These are phyloP conservation scores for Exsudoporus floridanus DNA, from an alignment of 1,284 basidiomycete genomes.

Conservation along the genomic window DNA sequence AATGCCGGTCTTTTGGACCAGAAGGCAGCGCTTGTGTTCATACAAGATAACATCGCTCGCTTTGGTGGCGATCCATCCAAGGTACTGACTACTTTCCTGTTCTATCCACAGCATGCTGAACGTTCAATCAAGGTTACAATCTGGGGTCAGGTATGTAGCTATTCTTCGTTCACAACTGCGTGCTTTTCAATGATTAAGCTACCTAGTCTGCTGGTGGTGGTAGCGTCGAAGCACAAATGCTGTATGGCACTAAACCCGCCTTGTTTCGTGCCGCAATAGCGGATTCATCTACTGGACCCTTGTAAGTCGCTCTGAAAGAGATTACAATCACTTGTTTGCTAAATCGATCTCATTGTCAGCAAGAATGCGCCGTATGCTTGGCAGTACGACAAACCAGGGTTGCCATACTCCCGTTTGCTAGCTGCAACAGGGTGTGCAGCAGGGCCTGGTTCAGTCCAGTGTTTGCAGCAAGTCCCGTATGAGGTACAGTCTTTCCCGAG, in stretches of 20 bases:
- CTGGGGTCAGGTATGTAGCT: conserved; percentile 24
- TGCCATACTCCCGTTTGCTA: conserved; percentile 52
- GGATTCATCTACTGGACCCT: conserved; percentile 24
- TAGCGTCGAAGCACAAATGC: conserved; percentile 19
- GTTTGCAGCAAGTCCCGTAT: conserved; percentile 23
- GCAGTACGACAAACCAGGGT: conserved; percentile 54
- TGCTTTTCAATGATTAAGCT: background rate
- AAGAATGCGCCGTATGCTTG: conserved; percentile 54
- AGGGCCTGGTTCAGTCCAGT: conserved; percentile 43
- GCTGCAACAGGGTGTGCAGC: conserved; percentile 46
- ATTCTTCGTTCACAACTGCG: background rate
- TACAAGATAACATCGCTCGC: conserved; percentile 57
- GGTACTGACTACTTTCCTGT: conserved; percentile 29
- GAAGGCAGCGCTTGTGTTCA: conserved; percentile 53
- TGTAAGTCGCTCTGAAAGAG: conserved; percentile 9
- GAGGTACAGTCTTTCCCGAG: conserved; percentile 8
- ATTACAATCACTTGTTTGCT: background rate
- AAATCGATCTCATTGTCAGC: conserved; percentile 30
- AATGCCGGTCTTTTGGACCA: conserved; percentile 61
- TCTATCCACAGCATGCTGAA: background rate
- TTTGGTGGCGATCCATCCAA: conserved; percentile 67
- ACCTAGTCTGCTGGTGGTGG: conserved; percentile 22
- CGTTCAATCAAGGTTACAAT: conserved; percentile 15
- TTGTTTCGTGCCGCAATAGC: conserved; percentile 24
- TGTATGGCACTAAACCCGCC: conserved; percentile 8